These are phyloP conservation scores for Pestalotiopsis sp. DNA, from an alignment of 2,329 filamentous ascomycete species.

Conservation along the genomic window DNA sequence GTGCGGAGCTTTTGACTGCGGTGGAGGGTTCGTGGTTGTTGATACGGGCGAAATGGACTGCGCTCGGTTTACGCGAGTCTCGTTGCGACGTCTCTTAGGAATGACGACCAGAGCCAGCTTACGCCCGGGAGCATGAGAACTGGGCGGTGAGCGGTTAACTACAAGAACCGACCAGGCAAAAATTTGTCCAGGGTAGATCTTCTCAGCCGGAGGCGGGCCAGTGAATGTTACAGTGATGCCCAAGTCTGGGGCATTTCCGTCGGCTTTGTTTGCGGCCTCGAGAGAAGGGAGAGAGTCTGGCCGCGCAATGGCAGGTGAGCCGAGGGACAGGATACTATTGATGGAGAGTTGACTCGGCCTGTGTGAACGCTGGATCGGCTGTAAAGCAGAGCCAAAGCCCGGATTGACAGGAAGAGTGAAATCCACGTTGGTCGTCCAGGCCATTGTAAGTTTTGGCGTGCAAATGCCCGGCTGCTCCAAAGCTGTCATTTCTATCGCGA, in stretches of 20 bases:
- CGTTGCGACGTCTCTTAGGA: conserved; percentile 63
- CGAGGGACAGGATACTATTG: conserved; percentile 55
- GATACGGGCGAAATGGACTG: conserved; percentile 52
- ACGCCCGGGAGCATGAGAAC: conserved; percentile 45
- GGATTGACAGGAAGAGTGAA: conserved; percentile 68
- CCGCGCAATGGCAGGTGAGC: conserved; percentile 57
- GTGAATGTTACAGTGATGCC: conserved; percentile 77
- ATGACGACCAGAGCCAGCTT: conserved; percentile 72
- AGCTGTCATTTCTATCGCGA: conserved; percentile 62
- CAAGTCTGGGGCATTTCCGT: conserved; percentile 57
- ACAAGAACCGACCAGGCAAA: conserved; percentile 77
- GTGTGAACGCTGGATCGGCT: conserved; percentile 62
- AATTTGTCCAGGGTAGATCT: conserved; percentile 61
- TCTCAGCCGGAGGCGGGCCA: conserved; percentile 51
- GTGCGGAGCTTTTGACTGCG: conserved; percentile 16
- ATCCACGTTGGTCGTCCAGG: conserved; percentile 70
- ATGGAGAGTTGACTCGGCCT: conserved; percentile 67
- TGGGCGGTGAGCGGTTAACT: conserved; percentile 64
- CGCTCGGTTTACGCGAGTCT: conserved; percentile 53
- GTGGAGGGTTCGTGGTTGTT: conserved; percentile 17
- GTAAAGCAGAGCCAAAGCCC: conserved; percentile 58
- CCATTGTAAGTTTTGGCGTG: conserved; percentile 62
- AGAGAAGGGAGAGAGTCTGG: conserved; percentile 63
- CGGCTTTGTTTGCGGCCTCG: conserved; percentile 51
- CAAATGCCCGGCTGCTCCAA: conserved; percentile 58